phyloP scores from a whole-genome alignment of 1,139 yeast species.

The Maudiozyma humilis region DNA sequence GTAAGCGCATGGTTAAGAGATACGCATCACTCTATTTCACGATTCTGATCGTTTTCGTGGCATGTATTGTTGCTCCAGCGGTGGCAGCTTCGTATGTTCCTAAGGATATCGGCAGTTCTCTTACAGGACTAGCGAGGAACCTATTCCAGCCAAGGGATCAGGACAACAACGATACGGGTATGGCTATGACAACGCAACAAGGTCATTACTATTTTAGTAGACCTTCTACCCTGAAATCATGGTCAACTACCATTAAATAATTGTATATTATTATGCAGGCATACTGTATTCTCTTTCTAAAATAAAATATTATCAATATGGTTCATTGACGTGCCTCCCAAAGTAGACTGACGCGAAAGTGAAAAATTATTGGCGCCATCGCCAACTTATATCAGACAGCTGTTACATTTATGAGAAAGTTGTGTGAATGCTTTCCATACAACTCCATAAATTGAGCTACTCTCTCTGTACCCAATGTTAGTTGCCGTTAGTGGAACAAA shows the following conservation, averaged over 20 bases:
- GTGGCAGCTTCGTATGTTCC: slow-evolving; percentile 46
- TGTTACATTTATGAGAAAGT: no score
- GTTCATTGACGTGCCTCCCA: no score
- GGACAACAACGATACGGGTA: slow-evolving; percentile 77
- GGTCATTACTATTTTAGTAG: slow-evolving; percentile 49
- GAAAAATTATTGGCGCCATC: not conserved
- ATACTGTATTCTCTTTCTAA: no score
- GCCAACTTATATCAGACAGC: not conserved
- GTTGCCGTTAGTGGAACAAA: slow-evolving; percentile 27
- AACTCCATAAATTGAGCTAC: no score
- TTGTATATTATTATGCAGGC: no score
- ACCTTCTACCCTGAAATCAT: slow-evolving; percentile 46
- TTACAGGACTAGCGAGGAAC: slow-evolving; percentile 53
- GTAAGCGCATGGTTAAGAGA: slow-evolving; percentile 97
- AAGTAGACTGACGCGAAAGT: not conserved
- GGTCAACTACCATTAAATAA: slow-evolving; percentile 47
- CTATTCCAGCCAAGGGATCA: slow-evolving; percentile 83
- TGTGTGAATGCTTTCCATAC: no score
- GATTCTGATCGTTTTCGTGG: slow-evolving; percentile 61
- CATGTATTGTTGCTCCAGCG: slow-evolving; percentile 87
- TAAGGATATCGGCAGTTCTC: slow-evolving; percentile 31
- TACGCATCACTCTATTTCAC: slow-evolving; percentile 75
- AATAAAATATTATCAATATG: no score
- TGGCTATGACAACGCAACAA: slow-evolving; percentile 41
- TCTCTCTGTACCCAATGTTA: slow-evolving; percentile 21